Conservation (phyloP, 352 stramenopile genomes). For the Phytophthora macrochlamydospora region DNA sequence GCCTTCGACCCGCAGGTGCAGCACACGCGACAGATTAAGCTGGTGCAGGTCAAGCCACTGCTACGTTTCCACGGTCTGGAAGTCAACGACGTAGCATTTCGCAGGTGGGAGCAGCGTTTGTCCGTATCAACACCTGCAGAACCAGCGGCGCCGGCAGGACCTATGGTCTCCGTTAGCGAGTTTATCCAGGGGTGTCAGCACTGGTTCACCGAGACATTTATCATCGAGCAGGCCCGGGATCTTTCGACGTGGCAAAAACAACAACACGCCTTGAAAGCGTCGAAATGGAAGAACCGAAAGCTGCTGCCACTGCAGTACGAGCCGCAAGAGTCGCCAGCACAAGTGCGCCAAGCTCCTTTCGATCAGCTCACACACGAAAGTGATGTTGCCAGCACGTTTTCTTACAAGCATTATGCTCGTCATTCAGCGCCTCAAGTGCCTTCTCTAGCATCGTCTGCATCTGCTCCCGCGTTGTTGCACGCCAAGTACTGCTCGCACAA, state of each 20-base stretch:
- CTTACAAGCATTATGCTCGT: constrained; percentile 47
- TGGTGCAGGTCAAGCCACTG: constrained; percentile 44
- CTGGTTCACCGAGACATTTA: constrained; percentile 56
- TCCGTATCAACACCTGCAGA: constrained; percentile 11
- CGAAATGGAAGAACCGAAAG: constrained; percentile 17
- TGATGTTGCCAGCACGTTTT: constrained; percentile 47
- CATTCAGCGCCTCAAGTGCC: constrained; percentile 25
- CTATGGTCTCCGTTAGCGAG: constrained; percentile 39
- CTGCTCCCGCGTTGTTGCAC: constrained; percentile 31
- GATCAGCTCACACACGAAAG: constrained; percentile 45
- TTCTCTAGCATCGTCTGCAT: constrained; percentile 19
- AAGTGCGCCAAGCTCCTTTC: constrained; percentile 44
- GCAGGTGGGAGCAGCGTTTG: constrained; percentile 66
- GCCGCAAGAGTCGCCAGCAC: constrained; percentile 15
- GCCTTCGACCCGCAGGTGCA: constrained; percentile 47
- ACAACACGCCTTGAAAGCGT: constrained; percentile 18
- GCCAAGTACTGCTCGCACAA: constrained; percentile 30
- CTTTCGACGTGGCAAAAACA: constrained; percentile 32
- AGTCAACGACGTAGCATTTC: constrained; percentile 46
- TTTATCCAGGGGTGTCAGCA: constrained; percentile 51
- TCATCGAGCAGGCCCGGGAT: constrained; percentile 43
- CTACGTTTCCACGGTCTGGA: constrained; percentile 46
- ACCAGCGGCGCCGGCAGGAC: constrained; percentile 2
- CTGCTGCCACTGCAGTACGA: constrained; percentile 20
- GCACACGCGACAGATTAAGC: constrained; percentile 35